phyloP scores from a whole-genome alignment of 2,329 filamentous ascomycete species.

The Aureobasidium sp. region DNA sequence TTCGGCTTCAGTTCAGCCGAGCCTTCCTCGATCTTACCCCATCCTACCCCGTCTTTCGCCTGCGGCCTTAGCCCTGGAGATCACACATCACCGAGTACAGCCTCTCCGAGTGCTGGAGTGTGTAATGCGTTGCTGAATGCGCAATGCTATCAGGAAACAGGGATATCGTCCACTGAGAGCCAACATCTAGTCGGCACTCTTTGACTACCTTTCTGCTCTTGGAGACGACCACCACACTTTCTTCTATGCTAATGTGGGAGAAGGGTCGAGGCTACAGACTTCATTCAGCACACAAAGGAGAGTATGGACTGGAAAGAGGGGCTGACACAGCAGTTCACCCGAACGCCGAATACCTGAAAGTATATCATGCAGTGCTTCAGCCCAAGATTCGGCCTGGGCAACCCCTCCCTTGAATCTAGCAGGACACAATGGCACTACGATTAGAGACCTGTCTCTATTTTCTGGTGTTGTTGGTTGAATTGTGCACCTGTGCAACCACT shows the following conservation, averaged over 20 bases:
- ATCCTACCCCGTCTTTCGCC: neutral
- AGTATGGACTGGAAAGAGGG: neutral
- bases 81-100: neutral
- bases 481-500: neutral
- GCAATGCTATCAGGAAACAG: neutral
- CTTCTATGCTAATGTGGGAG: neutral
- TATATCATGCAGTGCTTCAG: neutral
- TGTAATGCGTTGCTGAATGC: neutral
- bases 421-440: neutral
- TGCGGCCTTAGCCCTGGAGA: neutral
- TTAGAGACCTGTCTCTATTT: neutral
- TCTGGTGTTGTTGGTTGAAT: neutral
- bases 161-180: neutral
- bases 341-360: neutral
- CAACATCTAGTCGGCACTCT: neutral
- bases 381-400: neutral
- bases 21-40: neutral
- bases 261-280: neutral
- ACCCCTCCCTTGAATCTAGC: neutral
- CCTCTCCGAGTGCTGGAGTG: neutral
- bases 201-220: neutral
- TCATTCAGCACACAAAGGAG: neutral
- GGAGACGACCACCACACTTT: neutral
- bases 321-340: neutral
- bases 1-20: slow-evolving; percentile 5